Conservation (phyloP, 2,329 filamentous ascomycete genomes). For the Epicoccum nigrum region DNA sequence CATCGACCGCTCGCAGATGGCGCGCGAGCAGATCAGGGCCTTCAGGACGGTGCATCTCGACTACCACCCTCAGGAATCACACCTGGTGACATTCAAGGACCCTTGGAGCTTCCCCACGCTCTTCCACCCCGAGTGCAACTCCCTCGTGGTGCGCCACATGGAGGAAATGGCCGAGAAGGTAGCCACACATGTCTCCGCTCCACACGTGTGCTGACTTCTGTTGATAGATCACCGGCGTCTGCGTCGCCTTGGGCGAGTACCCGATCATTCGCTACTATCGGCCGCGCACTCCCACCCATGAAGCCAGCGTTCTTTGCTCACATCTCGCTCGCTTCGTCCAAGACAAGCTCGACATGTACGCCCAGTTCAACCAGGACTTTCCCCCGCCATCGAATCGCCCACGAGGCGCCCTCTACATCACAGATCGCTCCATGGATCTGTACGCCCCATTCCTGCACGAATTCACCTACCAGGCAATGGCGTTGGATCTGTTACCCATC, state of each 20-base stretch:
- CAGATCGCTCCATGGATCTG: conserved; percentile 91
- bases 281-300: conserved; percentile 75
- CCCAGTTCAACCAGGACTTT: conserved; percentile 81
- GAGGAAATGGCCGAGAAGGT: conserved; percentile 88
- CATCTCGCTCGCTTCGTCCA: conserved; percentile 92
- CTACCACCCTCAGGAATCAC: conserved; percentile 88
- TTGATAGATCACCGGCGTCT: conserved; percentile 77
- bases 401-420: conserved; percentile 81
- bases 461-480: conserved; percentile 99
- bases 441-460: conserved; percentile 89
- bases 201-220: conserved; percentile 3
- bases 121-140: conserved; percentile 89
- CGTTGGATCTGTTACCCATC: conserved; percentile 87
- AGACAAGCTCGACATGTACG: conserved; percentile 87
- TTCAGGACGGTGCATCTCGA: conserved; percentile 86
- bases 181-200: conserved; percentile 9
- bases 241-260: conserved; percentile 90
- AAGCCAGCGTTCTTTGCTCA: conserved; percentile 84
- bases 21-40: conserved; percentile 76
- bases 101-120: conserved; percentile 94
- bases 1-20: conserved; percentile 72
- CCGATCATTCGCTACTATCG: conserved; percentile 91
- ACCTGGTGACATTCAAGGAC: conserved; percentile 88
- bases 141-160: conserved; percentile 81
- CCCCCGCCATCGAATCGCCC: conserved; percentile 80